A percentile compares a stretch with the other conserved stretches of the same genome.
These are phyloP conservation scores for Naganishia sp. DNA, from an alignment of 1,284 basidiomycete species.

Conservation along the genomic window DNA sequence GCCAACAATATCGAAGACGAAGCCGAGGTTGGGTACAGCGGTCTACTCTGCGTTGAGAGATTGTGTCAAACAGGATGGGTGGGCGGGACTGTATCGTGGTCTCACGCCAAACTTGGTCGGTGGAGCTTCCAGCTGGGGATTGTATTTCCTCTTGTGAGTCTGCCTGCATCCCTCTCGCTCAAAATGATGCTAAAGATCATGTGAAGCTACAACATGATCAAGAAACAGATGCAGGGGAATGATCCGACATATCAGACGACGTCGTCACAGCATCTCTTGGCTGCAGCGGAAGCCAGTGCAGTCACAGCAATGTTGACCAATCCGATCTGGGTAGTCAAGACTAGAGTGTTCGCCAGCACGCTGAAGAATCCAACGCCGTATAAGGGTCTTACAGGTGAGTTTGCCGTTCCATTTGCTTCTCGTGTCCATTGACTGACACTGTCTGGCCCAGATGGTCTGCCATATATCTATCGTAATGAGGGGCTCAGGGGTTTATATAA, in stretches of 20 bases:
- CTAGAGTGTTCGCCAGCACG: slow-evolving; percentile 89
- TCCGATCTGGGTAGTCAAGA: slow-evolving; percentile 98
- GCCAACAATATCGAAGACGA: slow-evolving; percentile 40
- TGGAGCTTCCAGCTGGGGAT: slow-evolving; percentile 95
- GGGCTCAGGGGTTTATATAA: slow-evolving; percentile 81
- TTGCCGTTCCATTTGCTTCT: neutral
- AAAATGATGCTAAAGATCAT: neutral
- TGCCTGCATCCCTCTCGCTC: neutral
- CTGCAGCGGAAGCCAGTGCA: slow-evolving; percentile 94
- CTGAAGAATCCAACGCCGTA: slow-evolving; percentile 49
- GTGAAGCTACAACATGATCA: slow-evolving; percentile 88
- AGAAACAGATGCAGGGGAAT: slow-evolving; percentile 61
- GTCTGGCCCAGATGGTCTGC: slow-evolving; percentile 68
- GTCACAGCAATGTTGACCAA: slow-evolving; percentile 94
- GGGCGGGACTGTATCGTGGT: slow-evolving; percentile 86
- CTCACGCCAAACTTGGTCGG: slow-evolving; percentile 89
- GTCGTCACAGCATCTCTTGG: slow-evolving; percentile 79
- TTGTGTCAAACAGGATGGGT: slow-evolving; percentile 75
- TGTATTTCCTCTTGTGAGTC: slow-evolving; percentile 95
- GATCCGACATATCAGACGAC: slow-evolving; percentile 60
- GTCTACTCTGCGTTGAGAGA: slow-evolving; percentile 75
- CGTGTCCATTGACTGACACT: slow-evolving; percentile 2
- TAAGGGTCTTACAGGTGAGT: slow-evolving; percentile 5
- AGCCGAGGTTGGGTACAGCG: slow-evolving; percentile 67
- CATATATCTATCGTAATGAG: slow-evolving; percentile 68